A percentile compares a stretch with the other conserved stretches of the same genome.
Conservation (phyloP, 2,329 filamentous ascomycete species). For the Pseudocercospora eumusae region DNA sequence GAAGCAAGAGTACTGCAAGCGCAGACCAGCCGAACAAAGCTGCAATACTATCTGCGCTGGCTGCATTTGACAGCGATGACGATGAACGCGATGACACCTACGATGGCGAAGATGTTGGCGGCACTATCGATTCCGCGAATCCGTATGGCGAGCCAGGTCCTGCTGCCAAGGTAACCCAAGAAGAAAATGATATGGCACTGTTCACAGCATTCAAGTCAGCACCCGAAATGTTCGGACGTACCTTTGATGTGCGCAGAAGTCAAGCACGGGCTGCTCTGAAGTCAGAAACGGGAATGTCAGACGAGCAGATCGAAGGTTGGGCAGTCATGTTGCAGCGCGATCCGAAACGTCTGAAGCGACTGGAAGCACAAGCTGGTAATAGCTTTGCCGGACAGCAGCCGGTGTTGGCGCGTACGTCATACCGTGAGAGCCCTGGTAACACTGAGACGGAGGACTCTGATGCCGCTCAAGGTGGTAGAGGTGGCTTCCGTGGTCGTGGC, state of each 20-base stretch:
- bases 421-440: constrained; percentile 55
- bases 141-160: constrained; percentile 57
- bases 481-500: constrained; percentile 44
- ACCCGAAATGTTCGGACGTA: constrained; percentile 68
- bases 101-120: constrained; percentile 87
- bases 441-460: constrained; percentile 61
- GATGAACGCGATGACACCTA: constrained; percentile 98
- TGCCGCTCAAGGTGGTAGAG: constrained; percentile 45
- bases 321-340: constrained; percentile 79
- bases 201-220: constrained; percentile 70
- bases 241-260: constrained; percentile 67
- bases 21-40: constrained; percentile 77
- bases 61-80: constrained; percentile 87
- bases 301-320: constrained; percentile 95
- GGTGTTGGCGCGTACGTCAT: constrained; percentile 66
- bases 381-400: constrained; percentile 67
- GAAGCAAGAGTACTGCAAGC: constrained; percentile 46
- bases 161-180: constrained; percentile 30
- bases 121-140: constrained; percentile 69
- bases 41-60: constrained; percentile 82
- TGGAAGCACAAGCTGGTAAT: constrained; percentile 68
- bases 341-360: constrained; percentile 63
- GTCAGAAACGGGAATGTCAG: constrained; percentile 80
- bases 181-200: constrained; percentile 66
- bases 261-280: constrained; percentile 65